Evolutionary conservation across 2,329 filamentous ascomycete genomes (phyloP).

Genomic region (Grosmannia penicillata): DNA sequence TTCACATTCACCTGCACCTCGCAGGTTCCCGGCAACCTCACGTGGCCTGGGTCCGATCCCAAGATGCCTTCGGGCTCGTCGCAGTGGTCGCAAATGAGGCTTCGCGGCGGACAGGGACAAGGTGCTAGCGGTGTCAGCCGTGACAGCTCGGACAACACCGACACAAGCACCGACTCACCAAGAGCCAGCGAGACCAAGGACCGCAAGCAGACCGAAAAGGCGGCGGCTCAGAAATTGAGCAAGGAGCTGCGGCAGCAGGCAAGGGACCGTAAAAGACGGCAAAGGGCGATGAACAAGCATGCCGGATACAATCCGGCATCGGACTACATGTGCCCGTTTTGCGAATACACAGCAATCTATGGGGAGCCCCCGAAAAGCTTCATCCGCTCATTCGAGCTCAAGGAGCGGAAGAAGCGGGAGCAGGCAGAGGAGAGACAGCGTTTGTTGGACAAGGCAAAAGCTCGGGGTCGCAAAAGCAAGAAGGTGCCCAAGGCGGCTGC

Average conservation of each 20-base stretch:
- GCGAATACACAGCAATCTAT: slow-evolving; percentile 93
- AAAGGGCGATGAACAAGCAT: slow-evolving; percentile 66
- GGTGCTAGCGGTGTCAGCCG: background rate
- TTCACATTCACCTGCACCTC: slow-evolving; percentile 97
- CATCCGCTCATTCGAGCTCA: slow-evolving; percentile 86
- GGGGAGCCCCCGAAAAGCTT: slow-evolving; percentile 72
- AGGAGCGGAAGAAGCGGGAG: slow-evolving; percentile 73
- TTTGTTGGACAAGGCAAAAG: slow-evolving; percentile 82
- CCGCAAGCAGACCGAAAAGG: slow-evolving; percentile 18
- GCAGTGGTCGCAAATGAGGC: slow-evolving; percentile 3
- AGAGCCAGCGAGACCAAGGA: background rate
- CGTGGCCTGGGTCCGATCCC: slow-evolving; percentile 30
- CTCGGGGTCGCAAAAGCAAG: slow-evolving; percentile 80
- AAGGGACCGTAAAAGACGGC: slow-evolving; percentile 59
- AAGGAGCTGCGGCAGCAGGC: slow-evolving; percentile 65
- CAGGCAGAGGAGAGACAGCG: slow-evolving; percentile 75
- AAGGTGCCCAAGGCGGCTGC: slow-evolving; percentile 51
- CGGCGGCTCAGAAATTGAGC: slow-evolving; percentile 51
- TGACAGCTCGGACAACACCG: background rate
- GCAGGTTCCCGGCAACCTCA: slow-evolving; percentile 70
- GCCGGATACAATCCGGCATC: slow-evolving; percentile 54
- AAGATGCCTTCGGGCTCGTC: slow-evolving; percentile 1
- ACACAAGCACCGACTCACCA: background rate
- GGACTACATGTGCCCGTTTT: slow-evolving; percentile 95
- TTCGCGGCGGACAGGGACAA: background rate